Evolutionary conservation across 2,329 filamentous ascomycete genomes (phyloP).

Genomic region (Alternaria sp.): DNA sequence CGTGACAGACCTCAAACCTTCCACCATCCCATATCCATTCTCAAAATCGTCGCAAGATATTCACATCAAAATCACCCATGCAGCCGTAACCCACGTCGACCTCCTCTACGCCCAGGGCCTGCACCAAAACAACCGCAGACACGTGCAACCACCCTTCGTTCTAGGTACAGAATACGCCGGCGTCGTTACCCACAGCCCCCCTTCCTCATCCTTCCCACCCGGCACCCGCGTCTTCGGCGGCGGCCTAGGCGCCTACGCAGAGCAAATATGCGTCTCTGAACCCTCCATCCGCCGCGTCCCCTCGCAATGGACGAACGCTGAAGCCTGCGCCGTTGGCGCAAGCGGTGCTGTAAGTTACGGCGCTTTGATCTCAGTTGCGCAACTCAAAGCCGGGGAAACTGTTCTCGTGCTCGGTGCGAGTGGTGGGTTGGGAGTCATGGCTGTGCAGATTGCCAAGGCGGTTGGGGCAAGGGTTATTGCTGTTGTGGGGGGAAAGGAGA

Average conservation of each 20-base stretch:
- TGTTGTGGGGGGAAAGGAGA: conserved; percentile 56
- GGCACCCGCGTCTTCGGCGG: conserved; percentile 64
- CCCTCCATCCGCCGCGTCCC: conserved; percentile 55
- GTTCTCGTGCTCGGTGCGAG: conserved; percentile 63
- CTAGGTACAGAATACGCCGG: conserved; percentile 68
- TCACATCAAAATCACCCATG: conserved; percentile 58
- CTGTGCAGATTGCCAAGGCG: conserved; percentile 62
- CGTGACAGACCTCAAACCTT: conserved; percentile 36
- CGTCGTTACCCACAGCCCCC: conserved; percentile 53
- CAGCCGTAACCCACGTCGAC: conserved; percentile 66
- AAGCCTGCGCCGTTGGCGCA: conserved; percentile 61
- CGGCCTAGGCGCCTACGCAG: conserved; percentile 59
- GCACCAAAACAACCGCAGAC: conserved; percentile 66
- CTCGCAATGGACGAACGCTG: conserved; percentile 52
- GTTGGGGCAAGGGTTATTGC: conserved; percentile 62
- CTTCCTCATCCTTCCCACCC: conserved; percentile 43
- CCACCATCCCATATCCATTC: conserved; percentile 37
- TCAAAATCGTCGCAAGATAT: conserved; percentile 49
- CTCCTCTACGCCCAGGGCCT: conserved; percentile 63
- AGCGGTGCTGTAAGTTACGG: conserved; percentile 63
- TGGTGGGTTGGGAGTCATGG: conserved; percentile 63
- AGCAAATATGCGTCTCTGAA: conserved; percentile 55
- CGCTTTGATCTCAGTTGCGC: conserved; percentile 53
- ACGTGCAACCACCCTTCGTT: conserved; percentile 63
- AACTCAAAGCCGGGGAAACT: conserved; percentile 55